Evolutionary conservation across 495 filamentous ascomycete species (phyloP).

Genomic region (Daldinia childiae): DNA sequence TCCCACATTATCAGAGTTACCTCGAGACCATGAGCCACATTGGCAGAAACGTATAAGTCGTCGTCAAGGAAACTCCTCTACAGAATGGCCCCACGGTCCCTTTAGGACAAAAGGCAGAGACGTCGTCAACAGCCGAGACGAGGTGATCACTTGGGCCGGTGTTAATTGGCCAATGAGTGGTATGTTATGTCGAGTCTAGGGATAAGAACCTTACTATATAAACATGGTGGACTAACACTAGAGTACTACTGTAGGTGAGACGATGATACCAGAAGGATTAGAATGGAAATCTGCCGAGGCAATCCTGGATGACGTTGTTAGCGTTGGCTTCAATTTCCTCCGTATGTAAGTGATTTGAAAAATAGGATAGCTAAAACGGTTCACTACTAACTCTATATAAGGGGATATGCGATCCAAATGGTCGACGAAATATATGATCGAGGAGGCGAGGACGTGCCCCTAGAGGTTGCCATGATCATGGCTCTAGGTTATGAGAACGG

Average conservation of each 20-base stretch:
- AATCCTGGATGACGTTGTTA: constrained; percentile 59
- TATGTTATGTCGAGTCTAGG: neutral
- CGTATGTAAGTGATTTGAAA: constrained; percentile 51
- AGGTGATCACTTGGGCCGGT: constrained; percentile 61
- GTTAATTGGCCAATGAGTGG: constrained; percentile 64
- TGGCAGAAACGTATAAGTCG: constrained; percentile 22
- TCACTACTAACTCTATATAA: constrained; percentile 8
- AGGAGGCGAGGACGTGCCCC: constrained; percentile 55
- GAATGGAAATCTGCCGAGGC: constrained; percentile 60
- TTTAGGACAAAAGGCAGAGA: constrained; percentile 54
- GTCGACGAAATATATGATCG: constrained; percentile 64
- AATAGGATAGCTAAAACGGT: neutral
- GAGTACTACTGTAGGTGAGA: constrained; percentile 49
- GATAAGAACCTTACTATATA: neutral
- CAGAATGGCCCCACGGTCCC: constrained; percentile 46
- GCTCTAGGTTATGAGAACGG: constrained; percentile 59
- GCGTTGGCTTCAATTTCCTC: constrained; percentile 62
- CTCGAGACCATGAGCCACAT: constrained; percentile 21
- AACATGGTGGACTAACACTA: neutral
- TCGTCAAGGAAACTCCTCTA: constrained; percentile 24
- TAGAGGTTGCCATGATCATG: constrained; percentile 54
- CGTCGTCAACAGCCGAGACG: constrained; percentile 56
- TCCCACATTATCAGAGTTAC: neutral
- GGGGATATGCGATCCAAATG: constrained; percentile 65
- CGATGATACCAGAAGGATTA: constrained; percentile 67